Conservation (phyloP, 1,284 basidiomycete species). For the Mycena sp. region DNA sequence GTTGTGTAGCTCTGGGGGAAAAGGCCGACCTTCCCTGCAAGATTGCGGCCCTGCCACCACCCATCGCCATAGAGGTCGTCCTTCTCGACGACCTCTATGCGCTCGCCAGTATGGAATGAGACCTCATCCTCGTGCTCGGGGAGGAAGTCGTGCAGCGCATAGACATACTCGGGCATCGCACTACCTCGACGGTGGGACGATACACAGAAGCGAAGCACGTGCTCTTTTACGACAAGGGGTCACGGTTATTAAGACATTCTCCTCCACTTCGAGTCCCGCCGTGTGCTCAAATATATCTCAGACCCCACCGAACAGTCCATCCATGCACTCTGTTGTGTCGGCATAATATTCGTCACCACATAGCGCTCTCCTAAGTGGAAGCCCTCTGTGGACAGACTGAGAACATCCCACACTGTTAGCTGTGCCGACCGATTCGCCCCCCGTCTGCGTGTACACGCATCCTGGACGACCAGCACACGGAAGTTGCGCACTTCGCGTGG, state of each 20-base stretch:
- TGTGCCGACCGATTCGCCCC: conserved; percentile 71
- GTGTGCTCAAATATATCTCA: conserved; percentile 73
- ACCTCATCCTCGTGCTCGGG: conserved; percentile 97
- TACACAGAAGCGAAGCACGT: conserved; percentile 1
- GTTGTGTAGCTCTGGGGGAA: conserved; percentile 95
- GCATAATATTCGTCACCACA: conserved; percentile 75
- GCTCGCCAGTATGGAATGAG: conserved; percentile 86
- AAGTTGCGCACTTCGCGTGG: conserved; percentile 84
- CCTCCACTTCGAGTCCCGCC: conserved; percentile 69
- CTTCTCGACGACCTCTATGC: conserved; percentile 90
- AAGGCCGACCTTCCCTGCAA: conserved; percentile 83
- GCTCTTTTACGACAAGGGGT: background rate
- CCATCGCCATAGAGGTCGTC: conserved; percentile 96
- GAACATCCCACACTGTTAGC: conserved; percentile 87
- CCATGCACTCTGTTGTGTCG: conserved; percentile 71
- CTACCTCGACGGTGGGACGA: conserved; percentile 4
- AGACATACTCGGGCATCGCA: conserved; percentile 66
- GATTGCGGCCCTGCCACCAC: conserved; percentile 98
- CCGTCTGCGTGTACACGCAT: conserved; percentile 65
- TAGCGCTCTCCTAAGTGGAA: conserved; percentile 68
- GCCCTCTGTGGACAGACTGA: conserved; percentile 48
- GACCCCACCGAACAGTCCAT: conserved; percentile 59
- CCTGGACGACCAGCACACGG: conserved; percentile 79
- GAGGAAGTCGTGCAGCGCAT: conserved; percentile 85
- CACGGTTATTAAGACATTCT: conserved; percentile 37